Evolutionary conservation across 2,329 filamentous ascomycete species (phyloP), one percentile per base, ranked within the genome.

Genomic region (Dendryphion nanum): DNA sequence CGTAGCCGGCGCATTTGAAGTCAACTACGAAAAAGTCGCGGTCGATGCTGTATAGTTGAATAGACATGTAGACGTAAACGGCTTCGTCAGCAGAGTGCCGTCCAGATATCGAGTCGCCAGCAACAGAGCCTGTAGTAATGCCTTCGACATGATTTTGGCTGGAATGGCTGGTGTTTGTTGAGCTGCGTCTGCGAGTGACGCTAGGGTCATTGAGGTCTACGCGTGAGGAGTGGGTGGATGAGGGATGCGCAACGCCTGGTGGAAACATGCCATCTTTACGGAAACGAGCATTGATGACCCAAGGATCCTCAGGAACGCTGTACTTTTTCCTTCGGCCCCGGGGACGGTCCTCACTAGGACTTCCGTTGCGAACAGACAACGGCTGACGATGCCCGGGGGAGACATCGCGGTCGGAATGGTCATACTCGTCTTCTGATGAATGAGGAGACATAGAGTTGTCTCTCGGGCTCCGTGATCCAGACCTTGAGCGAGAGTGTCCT

Each of bases 1-100:
- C 93, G 68, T 98, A 98, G 15, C 93, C 93, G 12, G 93, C 90
- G 64, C 91, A 97, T 64, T 96, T 97, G 75, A 98, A 98, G 65
- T 98, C 93, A 33, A 98, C 93, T 46, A 98, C 83, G 66, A 91
- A 97, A 50, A 93, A 91, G 38, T 87, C 85, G 41, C 83, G 82
- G 64, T 97, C 91, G 73, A 97, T 89, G 41, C 57, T 61, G 50
- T 66, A 66, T 12, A 66, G 55, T 35, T 66, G 93, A 47, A 98
- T 96, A 50, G 95, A 90, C 63, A 98, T 82, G 61, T 95, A 93
- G 57, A 97, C 85, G 61, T 86, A 91, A n/a, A 94, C 82, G 38
- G 86, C 85, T 47, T 89, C 81, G 36, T 79, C 73, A 3, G 70
- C 59, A 8, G 23, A 26, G 20, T 57, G 53, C 8, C 38, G 45